Evolutionary conservation across 352 stramenopile genomes (phyloP), one percentile per base, ranked within the genome.

Genomic region (Pythium biforme): DNA sequence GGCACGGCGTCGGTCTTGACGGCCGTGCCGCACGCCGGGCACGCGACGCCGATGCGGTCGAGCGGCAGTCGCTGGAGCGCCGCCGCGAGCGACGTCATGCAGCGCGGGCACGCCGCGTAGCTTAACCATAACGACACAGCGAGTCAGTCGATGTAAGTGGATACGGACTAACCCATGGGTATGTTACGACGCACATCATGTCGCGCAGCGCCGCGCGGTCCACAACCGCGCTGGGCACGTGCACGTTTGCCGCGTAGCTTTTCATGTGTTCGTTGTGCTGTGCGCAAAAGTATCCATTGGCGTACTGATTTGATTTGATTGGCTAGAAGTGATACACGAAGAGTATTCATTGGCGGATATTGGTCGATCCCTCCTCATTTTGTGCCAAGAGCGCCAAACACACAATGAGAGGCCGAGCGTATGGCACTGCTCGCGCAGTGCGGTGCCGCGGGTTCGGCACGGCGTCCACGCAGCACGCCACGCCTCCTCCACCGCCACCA

Each of bases 41-140:
- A 89, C 19, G 63, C 50, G 31, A 79, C 52, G 29, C 51, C 62
- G 37, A 58, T 47, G 29, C 50, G 34, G 37, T 51, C 54, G n/a
- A 29, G 64, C 14, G 29, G 66, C 47, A 37, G 46, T 29, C 47
- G 27, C 60, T 64, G 55, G 43, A 79, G 43, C 50, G 65, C 64
- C 17, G 66, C 53, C 47, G 66, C 71, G 50, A 87, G 59, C 11
- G 77, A 83, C 20, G 65, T 75, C 49, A 68, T 77, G 56, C 77
- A 87, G 31, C 64, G 66, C 33, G 74, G 70, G 63, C 79, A 89
- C 19, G 77, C 77, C 14, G 72, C 59, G 60, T 86, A 89, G 26
- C 77, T 86, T 47, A 23, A 31, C 8, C 11, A 37, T 12, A 52
- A 23, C 15, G n/a, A n/a, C n/a, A n/a, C n/a, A n/a, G n/a, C n/a